A percentile compares a stretch with the other conserved stretches of the same genome.
Evolutionary conservation across 495 filamentous ascomycete species (phyloP).

Genomic region (Chaetomium tenue): DNA sequence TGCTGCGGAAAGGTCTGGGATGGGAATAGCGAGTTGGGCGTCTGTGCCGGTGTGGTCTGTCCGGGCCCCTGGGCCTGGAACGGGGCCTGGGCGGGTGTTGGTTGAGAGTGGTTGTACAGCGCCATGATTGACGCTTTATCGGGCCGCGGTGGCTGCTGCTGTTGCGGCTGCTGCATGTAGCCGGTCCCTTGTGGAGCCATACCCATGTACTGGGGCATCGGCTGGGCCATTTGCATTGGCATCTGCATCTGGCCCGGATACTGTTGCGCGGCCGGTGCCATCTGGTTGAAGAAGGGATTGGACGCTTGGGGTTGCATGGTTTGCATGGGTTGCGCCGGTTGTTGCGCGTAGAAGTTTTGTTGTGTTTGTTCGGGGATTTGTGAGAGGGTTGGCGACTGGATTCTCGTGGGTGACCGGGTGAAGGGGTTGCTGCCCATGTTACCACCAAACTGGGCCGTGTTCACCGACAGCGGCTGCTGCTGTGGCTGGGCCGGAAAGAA

Average conservation of each 20-base stretch:
- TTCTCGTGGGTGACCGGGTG: slow-evolving; percentile 46
- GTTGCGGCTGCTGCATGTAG: slow-evolving; percentile 31
- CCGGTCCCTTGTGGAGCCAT: slow-evolving; percentile 26
- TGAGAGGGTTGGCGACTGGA: slow-evolving; percentile 45
- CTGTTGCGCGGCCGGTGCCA: slow-evolving; percentile 37
- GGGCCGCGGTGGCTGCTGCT: slow-evolving; percentile 37
- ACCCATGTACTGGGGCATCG: slow-evolving; percentile 38
- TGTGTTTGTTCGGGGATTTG: slow-evolving; percentile 54
- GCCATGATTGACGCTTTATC: slow-evolving; percentile 87
- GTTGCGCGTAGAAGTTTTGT: slow-evolving; percentile 48
- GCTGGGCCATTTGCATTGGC: background rate
- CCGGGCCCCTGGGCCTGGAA: slow-evolving; percentile 18
- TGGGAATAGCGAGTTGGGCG: slow-evolving; percentile 23
- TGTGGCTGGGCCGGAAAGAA: slow-evolving; percentile 52
- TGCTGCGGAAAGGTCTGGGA: slow-evolving; percentile 29
- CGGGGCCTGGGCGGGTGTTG: slow-evolving; percentile 54
- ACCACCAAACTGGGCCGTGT: slow-evolving; percentile 37
- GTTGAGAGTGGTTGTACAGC: slow-evolving; percentile 77
- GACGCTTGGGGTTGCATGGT: slow-evolving; percentile 39
- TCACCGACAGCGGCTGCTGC: slow-evolving; percentile 40
- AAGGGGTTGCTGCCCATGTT: slow-evolving; percentile 45
- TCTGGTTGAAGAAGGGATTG: slow-evolving; percentile 57
- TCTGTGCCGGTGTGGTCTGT: slow-evolving; percentile 23
- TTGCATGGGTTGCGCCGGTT: slow-evolving; percentile 33
- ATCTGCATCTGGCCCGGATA: slow-evolving; percentile 37